A percentile compares a stretch with the other conserved stretches of the same genome.
Conservation (phyloP, 2,329 filamentous ascomycete species). For the Magnaporthiopsis poae region DNA sequence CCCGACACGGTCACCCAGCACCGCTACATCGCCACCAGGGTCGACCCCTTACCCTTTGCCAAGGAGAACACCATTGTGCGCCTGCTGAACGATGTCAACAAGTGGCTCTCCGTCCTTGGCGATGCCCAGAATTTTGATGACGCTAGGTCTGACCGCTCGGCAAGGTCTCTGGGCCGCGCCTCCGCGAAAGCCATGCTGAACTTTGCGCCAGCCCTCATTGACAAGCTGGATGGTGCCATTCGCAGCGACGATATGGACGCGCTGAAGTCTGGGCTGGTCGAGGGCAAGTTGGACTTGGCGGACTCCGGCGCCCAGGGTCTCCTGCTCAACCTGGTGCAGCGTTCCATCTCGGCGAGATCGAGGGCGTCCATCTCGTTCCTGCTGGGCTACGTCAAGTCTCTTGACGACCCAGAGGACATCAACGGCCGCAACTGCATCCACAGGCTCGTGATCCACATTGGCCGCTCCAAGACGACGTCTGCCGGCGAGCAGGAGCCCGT, state of each 20-base stretch:
- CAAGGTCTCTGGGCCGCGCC: constrained; percentile 65
- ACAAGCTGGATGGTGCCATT: constrained; percentile 63
- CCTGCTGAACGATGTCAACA: constrained; percentile 61
- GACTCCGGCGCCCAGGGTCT: constrained; percentile 52
- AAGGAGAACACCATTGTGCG: constrained; percentile 50
- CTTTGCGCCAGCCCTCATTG: constrained; percentile 57
- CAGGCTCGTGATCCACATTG: constrained; percentile 82
- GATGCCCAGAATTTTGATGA: constrained; percentile 72
- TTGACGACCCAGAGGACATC: constrained; percentile 84
- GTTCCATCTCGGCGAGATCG: constrained; percentile 61
- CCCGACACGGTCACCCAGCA: constrained; percentile 66
- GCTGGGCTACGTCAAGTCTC: constrained; percentile 55
- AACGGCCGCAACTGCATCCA: constrained; percentile 91
- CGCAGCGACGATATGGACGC: constrained; percentile 53
- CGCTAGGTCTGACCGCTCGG: constrained; percentile 61
- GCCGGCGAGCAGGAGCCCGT: constrained; percentile 41
- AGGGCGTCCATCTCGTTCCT: constrained; percentile 62
- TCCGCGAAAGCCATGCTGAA: constrained; percentile 67
- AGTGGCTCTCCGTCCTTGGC: constrained; percentile 76
- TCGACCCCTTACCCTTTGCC: constrained; percentile 79
- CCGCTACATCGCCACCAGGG: constrained; percentile 79
- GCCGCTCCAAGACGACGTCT: constrained; percentile 52
- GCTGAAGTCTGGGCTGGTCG: constrained; percentile 47
- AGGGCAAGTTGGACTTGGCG: constrained; percentile 44
- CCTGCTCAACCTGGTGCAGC: constrained; percentile 71